Evolutionary conservation across 441 rosid genomes (phyloP), one percentile per base, ranked within the genome.

Genomic region (Pelargonium fulgidum): DNA sequence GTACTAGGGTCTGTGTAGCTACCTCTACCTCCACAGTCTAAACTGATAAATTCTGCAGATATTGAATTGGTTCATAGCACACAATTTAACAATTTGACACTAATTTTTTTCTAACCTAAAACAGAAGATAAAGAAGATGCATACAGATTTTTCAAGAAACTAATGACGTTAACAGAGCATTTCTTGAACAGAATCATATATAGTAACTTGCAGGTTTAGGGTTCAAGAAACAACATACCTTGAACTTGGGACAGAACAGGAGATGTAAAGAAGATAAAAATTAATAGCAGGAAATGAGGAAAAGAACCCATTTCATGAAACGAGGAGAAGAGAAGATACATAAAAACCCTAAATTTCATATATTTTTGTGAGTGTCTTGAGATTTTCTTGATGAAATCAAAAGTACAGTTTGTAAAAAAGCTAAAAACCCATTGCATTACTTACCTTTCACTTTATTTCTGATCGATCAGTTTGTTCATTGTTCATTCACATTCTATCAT

Each of bases 1-100:
- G 93, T 88, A 65, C 16, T 78, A 1, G 81, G 73, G 81, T 93
- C 96, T 22, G 82, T 86, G 83, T 84, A 81, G 80, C 87, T 84
- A 66, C 79, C 75, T 70, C 84, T 70, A 67, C 96, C 83, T 74
- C 99, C 96, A 71, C 99, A 93, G 70, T 93, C 97, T 81, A 93
- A 82, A 74, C 97, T 93, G 70, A 83, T 62, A 75, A 93, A 93
- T 64, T 91, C 99, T 93, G 92, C 85, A 81, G 44, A 41, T 10
- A 56, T 67, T 13, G 45, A 26, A 44, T 65, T 65, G 13, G 19
- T 19, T 2, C 65, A 68, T n/a, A 44, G 19, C 12, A 33, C 44
- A 33, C 44, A 13, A 16, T 59, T 61, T 20, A 36, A 24, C 39
- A 13, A 45, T 4, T 45, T 14, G 17, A 5, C n/a, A 11, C 48